Conservation (phyloP, 2,329 filamentous ascomycete species). For the Colletotrichum truncatum region DNA sequence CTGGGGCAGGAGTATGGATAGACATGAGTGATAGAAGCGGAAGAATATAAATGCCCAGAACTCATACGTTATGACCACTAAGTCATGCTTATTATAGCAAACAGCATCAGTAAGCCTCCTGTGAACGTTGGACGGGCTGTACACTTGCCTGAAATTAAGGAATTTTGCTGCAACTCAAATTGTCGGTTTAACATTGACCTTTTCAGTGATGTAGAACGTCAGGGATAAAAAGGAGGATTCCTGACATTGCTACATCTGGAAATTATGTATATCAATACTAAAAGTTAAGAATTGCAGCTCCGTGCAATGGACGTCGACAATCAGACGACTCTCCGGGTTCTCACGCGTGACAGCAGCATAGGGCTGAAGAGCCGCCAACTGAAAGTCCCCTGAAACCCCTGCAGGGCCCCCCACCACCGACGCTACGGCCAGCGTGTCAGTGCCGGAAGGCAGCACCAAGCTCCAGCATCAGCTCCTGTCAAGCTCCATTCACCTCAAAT, state of each 20-base stretch:
- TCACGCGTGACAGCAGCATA: conserved; percentile 2
- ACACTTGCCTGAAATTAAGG: too few relatives aligned
- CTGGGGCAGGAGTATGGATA: neutral
- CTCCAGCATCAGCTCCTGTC: conserved; percentile 6
- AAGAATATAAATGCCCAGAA: conserved; percentile 8
- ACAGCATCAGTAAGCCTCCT: too few relatives aligned
- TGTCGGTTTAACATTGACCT: too few relatives aligned
- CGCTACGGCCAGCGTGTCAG: conserved; percentile 25
- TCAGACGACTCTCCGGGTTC: neutral
- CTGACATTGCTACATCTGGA: too few relatives aligned
- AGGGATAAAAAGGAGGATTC: neutral
- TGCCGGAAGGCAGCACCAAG: conserved; percentile 2
- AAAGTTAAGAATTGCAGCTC: neutral
- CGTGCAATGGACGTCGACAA: neutral
- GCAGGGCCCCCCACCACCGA: conserved; percentile 4
- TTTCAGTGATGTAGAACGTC: too few relatives aligned
- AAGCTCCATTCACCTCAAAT: conserved; percentile 15
- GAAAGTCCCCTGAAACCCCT: conserved; percentile 21
- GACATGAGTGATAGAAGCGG: conserved; percentile 39
- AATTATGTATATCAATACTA: neutral
- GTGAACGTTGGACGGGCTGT: too few relatives aligned
- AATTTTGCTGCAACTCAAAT: too few relatives aligned
- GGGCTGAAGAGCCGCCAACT: conserved; percentile 19
- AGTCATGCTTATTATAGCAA: too few relatives aligned
- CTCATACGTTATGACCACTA: neutral